A percentile compares a stretch with the other conserved stretches of the same genome.
Evolutionary conservation across 306 rosid genomes (phyloP).

Genomic region (Casuarina cunninghamiana): DNA sequence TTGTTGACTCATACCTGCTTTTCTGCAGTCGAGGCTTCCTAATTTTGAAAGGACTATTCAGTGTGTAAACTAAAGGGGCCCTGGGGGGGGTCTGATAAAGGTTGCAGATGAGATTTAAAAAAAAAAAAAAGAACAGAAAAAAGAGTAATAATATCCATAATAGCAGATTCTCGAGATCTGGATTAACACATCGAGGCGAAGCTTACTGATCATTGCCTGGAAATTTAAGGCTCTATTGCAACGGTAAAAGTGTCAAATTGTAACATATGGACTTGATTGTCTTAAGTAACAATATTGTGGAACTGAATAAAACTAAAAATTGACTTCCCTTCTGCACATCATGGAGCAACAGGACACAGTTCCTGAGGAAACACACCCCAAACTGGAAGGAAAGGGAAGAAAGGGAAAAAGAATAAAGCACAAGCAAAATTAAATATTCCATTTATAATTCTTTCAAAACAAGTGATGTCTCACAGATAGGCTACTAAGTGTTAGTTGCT

Average conservation of each 20-base stretch:
- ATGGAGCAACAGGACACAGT: constrained; percentile 3
- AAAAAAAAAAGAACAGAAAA: too few relatives aligned
- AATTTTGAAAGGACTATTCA: neutral
- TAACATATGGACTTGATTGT: too few relatives aligned
- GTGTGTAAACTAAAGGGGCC: too few relatives aligned
- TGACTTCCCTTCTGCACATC: neutral
- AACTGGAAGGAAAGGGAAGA: neutral
- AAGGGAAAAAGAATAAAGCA: neutral
- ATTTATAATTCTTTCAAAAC: neutral
- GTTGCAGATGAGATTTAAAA: too few relatives aligned
- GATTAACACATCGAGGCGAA: too few relatives aligned
- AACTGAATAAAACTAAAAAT: neutral
- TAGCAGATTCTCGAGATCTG: too few relatives aligned
- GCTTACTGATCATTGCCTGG: too few relatives aligned
- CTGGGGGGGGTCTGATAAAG: too few relatives aligned
- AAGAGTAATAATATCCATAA: too few relatives aligned
- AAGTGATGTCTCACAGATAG: neutral
- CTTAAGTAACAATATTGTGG: neutral
- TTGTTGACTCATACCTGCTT: neutral
- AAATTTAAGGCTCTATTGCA: too few relatives aligned
- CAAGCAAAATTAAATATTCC: neutral
- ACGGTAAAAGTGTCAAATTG: neutral
- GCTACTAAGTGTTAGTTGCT: neutral
- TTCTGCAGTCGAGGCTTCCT: neutral
- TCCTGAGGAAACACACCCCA: neutral